Base-by-base conservation (phyloP, 352 stramenopile species). In the Thalassiosira livingstoniorum region DNA sequence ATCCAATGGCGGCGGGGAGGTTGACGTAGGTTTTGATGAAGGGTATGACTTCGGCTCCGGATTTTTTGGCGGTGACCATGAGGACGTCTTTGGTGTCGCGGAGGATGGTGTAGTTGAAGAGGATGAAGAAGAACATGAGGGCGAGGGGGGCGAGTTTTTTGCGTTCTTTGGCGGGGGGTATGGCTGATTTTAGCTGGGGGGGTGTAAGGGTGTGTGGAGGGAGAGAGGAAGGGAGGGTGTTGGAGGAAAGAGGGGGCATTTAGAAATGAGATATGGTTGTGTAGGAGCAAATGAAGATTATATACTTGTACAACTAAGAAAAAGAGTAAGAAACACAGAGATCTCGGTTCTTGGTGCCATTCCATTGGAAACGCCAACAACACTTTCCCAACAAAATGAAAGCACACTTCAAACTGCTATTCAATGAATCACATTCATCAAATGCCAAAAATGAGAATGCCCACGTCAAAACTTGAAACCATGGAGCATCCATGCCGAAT, bases 21-120 rank as follows among this genome's bases (percentile, higher is more conserved):
- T 96, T 97, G 18, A 95, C 91, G 78, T 97, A 97, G 0, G 94
- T 97, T 84, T 97, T 97, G 73, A 97, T 93, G 77, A 97, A 97
- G 13, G 94, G 94, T 78, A 97, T 97, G 29, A 97, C 94, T 92
- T 90, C 93, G 42, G 84, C 92, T 64, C 82, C 91, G 80, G 45
- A 90, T 76, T 90, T 89, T 69, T 88, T 88, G 25, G 92, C 92
- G 45, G 93, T 96, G n/a, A 97, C 90, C 83, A 97, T 94, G 7
- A 97, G 79, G 7, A 97, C 94, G 83, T 97, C 94, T 82, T 97
- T 96, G 15, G 93, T 96, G 88, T 97, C 94, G 55, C 94, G 74
- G 10, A 97, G 81, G 72, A 97, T 96, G 53, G 94, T 97, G 85
- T 97, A 97, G 83, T 96, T 96, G 85, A 97, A 97, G 25, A 97